These are phyloP conservation scores for Loxodes magnus DNA, from an alignment of 73 alveolate genomes.

Conservation along the genomic window DNA sequence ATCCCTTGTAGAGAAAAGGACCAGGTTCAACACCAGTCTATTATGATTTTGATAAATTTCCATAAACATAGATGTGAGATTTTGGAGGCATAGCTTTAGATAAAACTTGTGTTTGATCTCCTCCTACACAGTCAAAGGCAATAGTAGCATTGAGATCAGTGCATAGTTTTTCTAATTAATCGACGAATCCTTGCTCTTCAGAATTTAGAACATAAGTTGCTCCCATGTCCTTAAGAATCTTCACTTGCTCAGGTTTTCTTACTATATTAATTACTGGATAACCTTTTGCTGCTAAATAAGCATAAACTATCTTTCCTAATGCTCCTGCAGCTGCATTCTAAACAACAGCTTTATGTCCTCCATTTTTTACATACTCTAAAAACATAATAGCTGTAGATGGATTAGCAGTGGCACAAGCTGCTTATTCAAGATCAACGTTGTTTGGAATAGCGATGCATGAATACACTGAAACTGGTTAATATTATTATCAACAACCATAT, in stretches of 20 bases:
- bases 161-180: constrained; percentile 31
- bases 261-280: constrained; percentile 46
- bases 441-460: constrained; percentile 34
- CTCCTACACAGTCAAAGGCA: constrained; percentile 52
- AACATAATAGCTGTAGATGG: constrained; percentile 49
- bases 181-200: constrained; percentile 29
- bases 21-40: constrained; percentile 18
- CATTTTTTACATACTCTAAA: constrained; percentile 16
- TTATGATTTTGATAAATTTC: constrained; percentile 17
- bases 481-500: constrained; percentile 53
- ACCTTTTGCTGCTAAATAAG: constrained; percentile 28
- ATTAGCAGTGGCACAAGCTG: constrained; percentile 39
- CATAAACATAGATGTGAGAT: constrained; percentile 32
- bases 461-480: constrained; percentile 15
- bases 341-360: constrained; percentile 41
- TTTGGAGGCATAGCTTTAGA: constrained; percentile 40
- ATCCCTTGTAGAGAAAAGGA: constrained; percentile 28
- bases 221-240: constrained; percentile 29
- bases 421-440: constrained; percentile 18
- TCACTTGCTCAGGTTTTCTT: constrained; percentile 44
- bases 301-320: constrained; percentile 52
- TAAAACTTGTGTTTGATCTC: constrained; percentile 42
- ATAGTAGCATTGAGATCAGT: constrained; percentile 44
- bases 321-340: constrained; percentile 61
- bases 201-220: constrained; percentile 42